Base-by-base conservation (phyloP, 2,329 filamentous ascomycete genomes). In the Graphilbum sp. region DNA sequence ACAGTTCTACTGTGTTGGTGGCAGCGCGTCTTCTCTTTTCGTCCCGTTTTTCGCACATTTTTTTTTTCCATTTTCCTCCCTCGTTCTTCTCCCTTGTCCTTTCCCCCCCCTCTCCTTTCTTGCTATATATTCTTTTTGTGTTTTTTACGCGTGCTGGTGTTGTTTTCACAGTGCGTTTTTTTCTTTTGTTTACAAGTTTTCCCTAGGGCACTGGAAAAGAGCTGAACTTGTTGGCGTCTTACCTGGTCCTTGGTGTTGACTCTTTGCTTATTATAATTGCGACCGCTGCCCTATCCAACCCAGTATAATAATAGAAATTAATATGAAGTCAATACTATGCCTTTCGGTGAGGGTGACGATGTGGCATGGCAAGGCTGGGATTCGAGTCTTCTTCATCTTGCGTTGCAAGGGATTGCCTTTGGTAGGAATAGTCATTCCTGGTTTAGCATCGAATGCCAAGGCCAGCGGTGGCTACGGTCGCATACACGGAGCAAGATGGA, bases 181-280 rank as follows among this genome's bases (percentile, higher is more conserved):
- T 20, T 35, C n/a, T n/a, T 32, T 32, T 37, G 32, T 37, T 41
- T 36, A 40, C 32, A 41, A 20, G 17, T 12, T 37, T 31, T 32
- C 32, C 35, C 16, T 17, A 19, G 35, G 21, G 13, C 18, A 31
- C 18, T 24, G 25, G 9, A 27, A 16, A 24, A 16, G 32, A 25
- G 19, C 17, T 17, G 11, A 18, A 10, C 27, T 15, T 19, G 4
- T 19, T 32, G 31, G 31, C 16, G 7, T 17, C 16, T 17, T 3
- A 20, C 17, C n/a, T 19, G 31, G 3, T 13, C 31, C 31, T 4
- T 8, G 20, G 4, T 13, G 18, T 18, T 32, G 15, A 20, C 17
- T 32, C 18, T 5, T 3, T 17, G 5, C 10, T 18, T n/a, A 6
- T 18, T 12, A 12, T 32, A 19, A 32, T 19, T 7, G 31, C 20